phyloP scores from a whole-genome alignment of 2,329 filamentous ascomycete genomes.

The Aspergillus sp. region DNA sequence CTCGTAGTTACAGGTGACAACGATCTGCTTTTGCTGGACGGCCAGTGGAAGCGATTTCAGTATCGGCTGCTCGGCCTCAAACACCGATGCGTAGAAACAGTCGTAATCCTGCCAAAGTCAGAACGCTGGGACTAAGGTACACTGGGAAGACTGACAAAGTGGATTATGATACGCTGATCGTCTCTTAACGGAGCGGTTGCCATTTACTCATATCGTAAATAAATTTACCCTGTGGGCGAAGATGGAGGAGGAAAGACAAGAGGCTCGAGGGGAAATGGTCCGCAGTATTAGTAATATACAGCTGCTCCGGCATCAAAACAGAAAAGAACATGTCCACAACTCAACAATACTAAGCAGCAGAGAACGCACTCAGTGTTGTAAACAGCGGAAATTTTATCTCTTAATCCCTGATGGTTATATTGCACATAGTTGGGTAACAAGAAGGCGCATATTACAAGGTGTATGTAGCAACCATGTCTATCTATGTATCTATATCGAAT shows the following conservation, averaged over 20 bases:
- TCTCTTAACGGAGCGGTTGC: slow-evolving; percentile 41
- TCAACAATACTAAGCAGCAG: not conserved
- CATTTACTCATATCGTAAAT: slow-evolving; percentile 12
- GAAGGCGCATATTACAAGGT: no score
- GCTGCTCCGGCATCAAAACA: not conserved
- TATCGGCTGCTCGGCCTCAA: slow-evolving; percentile 75
- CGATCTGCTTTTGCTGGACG: slow-evolving; percentile 88
- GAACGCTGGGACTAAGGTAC: not conserved
- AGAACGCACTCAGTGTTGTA: not conserved
- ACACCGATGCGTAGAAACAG: slow-evolving; percentile 92
- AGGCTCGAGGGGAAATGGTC: not conserved
- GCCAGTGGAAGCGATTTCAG: slow-evolving; percentile 74
- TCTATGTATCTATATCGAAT: no score
- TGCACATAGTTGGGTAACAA: no score
- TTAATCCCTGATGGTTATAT: no score
- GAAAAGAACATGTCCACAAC: not conserved
- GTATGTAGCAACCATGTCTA: no score
- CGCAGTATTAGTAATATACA: not conserved
- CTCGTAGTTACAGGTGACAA: slow-evolving; percentile 92
- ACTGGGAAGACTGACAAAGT: slow-evolving; percentile 63
- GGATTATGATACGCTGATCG: slow-evolving; percentile 70
- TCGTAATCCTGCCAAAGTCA: slow-evolving; percentile 44
- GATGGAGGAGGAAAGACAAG: not conserved
- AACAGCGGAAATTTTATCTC: no score
- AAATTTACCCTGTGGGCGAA: not conserved